Conservation (phyloP, 2,329 filamentous ascomycete genomes). For the Neonectria sp. region DNA sequence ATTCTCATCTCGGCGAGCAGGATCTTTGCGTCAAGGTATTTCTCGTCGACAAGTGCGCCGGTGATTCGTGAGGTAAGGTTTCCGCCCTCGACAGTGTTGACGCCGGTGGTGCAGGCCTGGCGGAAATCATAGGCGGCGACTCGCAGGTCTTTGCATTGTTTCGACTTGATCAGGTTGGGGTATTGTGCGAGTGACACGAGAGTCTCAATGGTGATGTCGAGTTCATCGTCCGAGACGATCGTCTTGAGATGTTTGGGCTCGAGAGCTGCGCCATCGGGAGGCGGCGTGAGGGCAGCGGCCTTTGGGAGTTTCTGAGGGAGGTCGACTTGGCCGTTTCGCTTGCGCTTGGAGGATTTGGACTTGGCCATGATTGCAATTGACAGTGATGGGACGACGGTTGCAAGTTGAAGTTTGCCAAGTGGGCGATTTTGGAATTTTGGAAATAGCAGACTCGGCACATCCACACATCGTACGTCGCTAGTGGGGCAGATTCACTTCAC, state of each 20-base stretch:
- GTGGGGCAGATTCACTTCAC: background rate
- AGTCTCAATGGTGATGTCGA: constrained; percentile 78
- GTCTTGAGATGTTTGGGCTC: constrained; percentile 67
- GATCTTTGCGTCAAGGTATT: constrained; percentile 76
- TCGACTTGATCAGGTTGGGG: constrained; percentile 76
- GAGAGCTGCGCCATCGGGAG: constrained; percentile 53
- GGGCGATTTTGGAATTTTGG: constrained; percentile 3
- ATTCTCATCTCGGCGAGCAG: constrained; percentile 80
- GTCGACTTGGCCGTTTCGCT: constrained; percentile 56
- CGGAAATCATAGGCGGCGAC: constrained; percentile 79
- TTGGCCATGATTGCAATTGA: constrained; percentile 56
- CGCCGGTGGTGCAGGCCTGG: constrained; percentile 77
- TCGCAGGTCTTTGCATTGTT: constrained; percentile 76
- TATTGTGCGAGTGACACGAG: constrained; percentile 71
- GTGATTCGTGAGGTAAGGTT: constrained; percentile 78
- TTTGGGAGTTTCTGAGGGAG: constrained; percentile 58
- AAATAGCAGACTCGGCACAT: background rate
- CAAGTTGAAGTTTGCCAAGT: background rate
- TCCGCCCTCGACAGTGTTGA: constrained; percentile 70
- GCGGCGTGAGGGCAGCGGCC: constrained; percentile 48
- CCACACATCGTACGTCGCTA: background rate
- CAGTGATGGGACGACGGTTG: background rate
- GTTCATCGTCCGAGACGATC: constrained; percentile 74
- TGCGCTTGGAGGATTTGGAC: constrained; percentile 63
- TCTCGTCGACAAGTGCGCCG: constrained; percentile 75